These are phyloP conservation scores for Jaenimonas drosophilae DNA, from an alignment of 208 protist genomes.

Conservation along the genomic window DNA sequence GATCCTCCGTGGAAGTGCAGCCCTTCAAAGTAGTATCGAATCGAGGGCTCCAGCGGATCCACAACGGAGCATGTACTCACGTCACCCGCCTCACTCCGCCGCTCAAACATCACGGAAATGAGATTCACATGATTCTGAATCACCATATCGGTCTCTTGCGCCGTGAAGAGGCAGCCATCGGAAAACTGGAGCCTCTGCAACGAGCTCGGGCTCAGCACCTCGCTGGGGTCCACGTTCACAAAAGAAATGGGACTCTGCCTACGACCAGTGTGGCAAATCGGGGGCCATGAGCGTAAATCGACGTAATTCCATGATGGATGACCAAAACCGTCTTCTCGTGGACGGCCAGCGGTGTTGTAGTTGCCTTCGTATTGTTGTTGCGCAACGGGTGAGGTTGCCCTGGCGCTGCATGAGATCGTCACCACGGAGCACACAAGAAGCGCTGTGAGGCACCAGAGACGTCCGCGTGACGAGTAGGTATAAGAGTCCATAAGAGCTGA, in stretches of 20 bases:
- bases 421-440: too few relatives aligned
- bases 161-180: conserved; percentile 29
- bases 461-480: too few relatives aligned
- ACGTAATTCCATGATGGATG: conserved; percentile 24
- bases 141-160: conserved; percentile 33
- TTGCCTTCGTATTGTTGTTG: conserved; percentile 30
- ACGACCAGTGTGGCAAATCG: conserved; percentile 30
- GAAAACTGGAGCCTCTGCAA: conserved; percentile 42
- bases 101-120: conserved; percentile 30
- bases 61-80: conserved; percentile 33
- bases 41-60: conserved; percentile 28
- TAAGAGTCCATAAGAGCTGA: neutral
- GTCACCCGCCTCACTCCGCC: conserved; percentile 12
- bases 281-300: conserved; percentile 32
- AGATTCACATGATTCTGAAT: conserved; percentile 43
- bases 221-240: conserved; percentile 28
- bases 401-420: too few relatives aligned
- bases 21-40: conserved; percentile 35
- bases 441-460: too few relatives aligned
- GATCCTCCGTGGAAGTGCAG: conserved; percentile 56
- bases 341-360: conserved; percentile 41
- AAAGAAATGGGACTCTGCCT: conserved; percentile 71
- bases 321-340: conserved; percentile 4
- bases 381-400: conserved; percentile 10
- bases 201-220: conserved; percentile 17